Conservation (phyloP, 768 basidiomycete genomes). For the Macrocybe gigantea region DNA sequence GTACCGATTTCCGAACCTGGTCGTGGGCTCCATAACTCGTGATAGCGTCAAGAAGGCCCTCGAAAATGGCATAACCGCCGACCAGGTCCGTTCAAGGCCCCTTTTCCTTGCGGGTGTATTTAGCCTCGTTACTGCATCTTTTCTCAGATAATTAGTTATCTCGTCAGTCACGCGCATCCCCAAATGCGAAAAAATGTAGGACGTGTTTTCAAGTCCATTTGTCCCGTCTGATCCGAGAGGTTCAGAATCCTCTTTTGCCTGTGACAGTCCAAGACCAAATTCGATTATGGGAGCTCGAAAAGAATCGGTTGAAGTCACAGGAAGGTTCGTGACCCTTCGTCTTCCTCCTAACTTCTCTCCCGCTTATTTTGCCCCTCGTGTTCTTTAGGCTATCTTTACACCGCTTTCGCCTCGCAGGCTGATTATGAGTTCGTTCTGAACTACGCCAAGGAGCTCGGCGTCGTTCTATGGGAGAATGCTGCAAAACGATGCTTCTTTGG, state of each 20-base stretch:
- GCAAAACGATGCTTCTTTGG: constrained; percentile 79
- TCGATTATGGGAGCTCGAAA: constrained; percentile 94
- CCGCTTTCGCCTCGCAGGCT: constrained; percentile 76
- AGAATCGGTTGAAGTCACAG: constrained; percentile 81
- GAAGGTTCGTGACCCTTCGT: constrained; percentile 54
- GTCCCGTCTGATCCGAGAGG: constrained; percentile 7
- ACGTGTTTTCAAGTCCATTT: constrained; percentile 2
- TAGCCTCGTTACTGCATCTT: constrained; percentile 8
- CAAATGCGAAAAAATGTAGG: constrained; percentile 94
- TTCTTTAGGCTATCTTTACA: constrained; percentile 77
- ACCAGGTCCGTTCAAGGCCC: constrained; percentile 58
- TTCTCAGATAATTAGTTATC: constrained; percentile 87
- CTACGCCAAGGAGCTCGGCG: constrained; percentile 78
- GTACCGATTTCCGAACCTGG: constrained; percentile 93
- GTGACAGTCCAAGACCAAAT: constrained; percentile 99
- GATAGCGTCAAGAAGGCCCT: constrained; percentile 95
- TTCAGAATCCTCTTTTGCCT: constrained; percentile 84
- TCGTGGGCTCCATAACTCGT: constrained; percentile 92
- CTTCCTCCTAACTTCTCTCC: constrained; percentile 11
- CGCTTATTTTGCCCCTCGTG: constrained; percentile 15
- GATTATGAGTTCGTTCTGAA: constrained; percentile 85
- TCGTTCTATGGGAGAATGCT: constrained; percentile 79
- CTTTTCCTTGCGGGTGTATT: constrained; percentile 11
- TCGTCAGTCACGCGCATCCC: constrained; percentile 91
- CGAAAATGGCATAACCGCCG: constrained; percentile 91